Evolutionary conservation across 352 stramenopile genomes (phyloP).

Genomic region (Phytophthora capsici): DNA sequence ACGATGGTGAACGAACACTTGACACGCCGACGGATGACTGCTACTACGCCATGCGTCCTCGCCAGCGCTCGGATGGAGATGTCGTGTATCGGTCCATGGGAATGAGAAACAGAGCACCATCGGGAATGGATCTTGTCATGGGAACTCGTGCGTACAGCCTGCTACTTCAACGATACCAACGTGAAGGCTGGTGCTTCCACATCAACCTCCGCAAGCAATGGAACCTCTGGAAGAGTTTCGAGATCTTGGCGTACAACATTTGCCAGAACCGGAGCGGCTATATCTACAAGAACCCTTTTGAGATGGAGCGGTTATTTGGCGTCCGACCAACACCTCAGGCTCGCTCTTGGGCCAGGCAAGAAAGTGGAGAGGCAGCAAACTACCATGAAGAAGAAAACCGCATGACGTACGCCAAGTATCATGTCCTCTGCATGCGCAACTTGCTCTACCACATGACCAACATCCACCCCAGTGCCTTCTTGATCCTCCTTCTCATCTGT

Average conservation of each 20-base stretch:
- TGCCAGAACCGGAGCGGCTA: constrained; percentile 87
- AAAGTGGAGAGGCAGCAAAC: constrained; percentile 9
- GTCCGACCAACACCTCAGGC: constrained; percentile 31
- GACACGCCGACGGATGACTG: constrained; percentile 35
- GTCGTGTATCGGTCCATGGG: constrained; percentile 28
- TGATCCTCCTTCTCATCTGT: constrained; percentile 77
- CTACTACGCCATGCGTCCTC: constrained; percentile 26
- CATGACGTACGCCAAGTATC: constrained; percentile 78
- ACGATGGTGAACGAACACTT: constrained; percentile 28
- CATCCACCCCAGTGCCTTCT: constrained; percentile 78
- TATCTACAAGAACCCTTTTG: constrained; percentile 88
- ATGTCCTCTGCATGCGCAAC: constrained; percentile 89
- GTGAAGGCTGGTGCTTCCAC: constrained; percentile 80
- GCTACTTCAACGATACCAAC: constrained; percentile 77
- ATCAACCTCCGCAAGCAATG: constrained; percentile 87
- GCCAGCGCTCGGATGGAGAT: constrained; percentile 15
- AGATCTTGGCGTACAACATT: constrained; percentile 90
- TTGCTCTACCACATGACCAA: constrained; percentile 84
- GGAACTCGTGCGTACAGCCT: constrained; percentile 77
- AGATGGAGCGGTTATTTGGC: constrained; percentile 86
- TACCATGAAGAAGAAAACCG: constrained; percentile 31
- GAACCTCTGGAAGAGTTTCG: constrained; percentile 88
- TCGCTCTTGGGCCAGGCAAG: constrained; percentile 8
- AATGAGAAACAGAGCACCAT: constrained; percentile 49
- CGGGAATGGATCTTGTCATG: constrained; percentile 80